Base-by-base conservation (phyloP, 1,284 basidiomycete genomes). In the Cryptococcus wingfieldii region DNA sequence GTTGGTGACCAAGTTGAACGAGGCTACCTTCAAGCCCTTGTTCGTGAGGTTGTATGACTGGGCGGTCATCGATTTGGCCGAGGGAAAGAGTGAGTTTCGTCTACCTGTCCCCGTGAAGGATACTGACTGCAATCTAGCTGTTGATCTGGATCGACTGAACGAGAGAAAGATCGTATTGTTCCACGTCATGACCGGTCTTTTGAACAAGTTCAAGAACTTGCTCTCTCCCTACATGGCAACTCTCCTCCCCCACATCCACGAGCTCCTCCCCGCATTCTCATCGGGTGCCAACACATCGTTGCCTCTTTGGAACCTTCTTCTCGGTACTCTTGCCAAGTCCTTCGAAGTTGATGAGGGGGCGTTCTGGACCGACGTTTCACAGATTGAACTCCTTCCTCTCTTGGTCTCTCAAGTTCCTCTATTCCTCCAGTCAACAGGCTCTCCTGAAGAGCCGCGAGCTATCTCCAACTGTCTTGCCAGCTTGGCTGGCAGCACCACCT, bases 11-110 rank as follows among this genome's bases (percentile, higher is more conserved):
- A 97, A 97, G 77, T 81, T 99, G 51, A 97, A 95, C 68, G 96
- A 98, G 70, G 84, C 86, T 0, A 83, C 88, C 0, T 98, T 99
- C 85, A 85, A 86, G 64, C 95, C 95, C 2, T 79, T 98, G 18
- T 96, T 97, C 81, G 84, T 93, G 58, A 86, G 87, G 59, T 78
- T 94, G 62, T 94, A 90, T 70, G 95, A 99, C 74, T 99, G 96
- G 95, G 92, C 92, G 0, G 94, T 94, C 9, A 74, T 82, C 50
- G 81, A 82, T 53, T 71, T 80, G 19, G 63, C 74, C 2, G 80
- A 81, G 53, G 80, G 80, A 42, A 72, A 75, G 39, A 77, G 84
- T 86, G 71, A 55, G 81, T 74, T 10, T 31, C 19, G 16, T 49
- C n/a, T 23, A 14, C 12, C 14, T 4, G n/a, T 13, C 18, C 2